phyloP scores from a whole-genome alignment of 495 filamentous ascomycete species.

The Alectoria sarmentosa region DNA sequence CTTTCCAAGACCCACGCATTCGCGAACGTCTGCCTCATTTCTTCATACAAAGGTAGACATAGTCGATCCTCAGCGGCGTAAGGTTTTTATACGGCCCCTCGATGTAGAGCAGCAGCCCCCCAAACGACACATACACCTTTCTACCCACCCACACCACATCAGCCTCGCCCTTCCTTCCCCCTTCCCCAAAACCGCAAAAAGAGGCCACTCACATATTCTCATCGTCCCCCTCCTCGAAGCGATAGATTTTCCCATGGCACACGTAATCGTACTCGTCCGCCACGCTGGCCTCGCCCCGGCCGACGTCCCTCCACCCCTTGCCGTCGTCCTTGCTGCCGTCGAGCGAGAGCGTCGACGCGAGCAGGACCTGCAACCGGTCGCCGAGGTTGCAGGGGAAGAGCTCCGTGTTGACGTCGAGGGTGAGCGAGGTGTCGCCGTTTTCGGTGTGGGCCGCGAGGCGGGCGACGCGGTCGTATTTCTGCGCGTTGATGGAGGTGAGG shows the following conservation, averaged over 20 bases:
- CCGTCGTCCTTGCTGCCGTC: slow-evolving; percentile 69
- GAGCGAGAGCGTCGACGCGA: slow-evolving; percentile 76
- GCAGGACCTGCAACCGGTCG: slow-evolving; percentile 67
- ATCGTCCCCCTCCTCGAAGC: slow-evolving; percentile 82
- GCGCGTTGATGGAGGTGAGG: slow-evolving; percentile 64
- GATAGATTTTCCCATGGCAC: slow-evolving; percentile 95
- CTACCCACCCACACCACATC: slow-evolving; percentile 38
- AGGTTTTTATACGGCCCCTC: slow-evolving; percentile 96
- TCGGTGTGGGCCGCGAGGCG: slow-evolving; percentile 66
- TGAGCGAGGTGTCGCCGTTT: slow-evolving; percentile 64
- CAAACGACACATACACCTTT: slow-evolving; percentile 88
- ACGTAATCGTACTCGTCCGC: slow-evolving; percentile 96
- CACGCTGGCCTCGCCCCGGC: slow-evolving; percentile 64
- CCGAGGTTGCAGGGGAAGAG: slow-evolving; percentile 69
- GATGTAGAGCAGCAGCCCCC: slow-evolving; percentile 79
- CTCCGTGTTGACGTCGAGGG: slow-evolving; percentile 90
- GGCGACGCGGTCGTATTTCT: slow-evolving; percentile 92
- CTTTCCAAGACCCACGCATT: neutral
- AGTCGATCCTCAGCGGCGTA: slow-evolving; percentile 79
- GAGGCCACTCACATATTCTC: slow-evolving; percentile 67
- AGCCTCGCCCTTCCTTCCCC: slow-evolving; percentile 12
- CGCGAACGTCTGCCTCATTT: slow-evolving; percentile 46
- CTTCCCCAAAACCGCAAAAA: neutral
- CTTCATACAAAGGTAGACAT: slow-evolving; percentile 90
- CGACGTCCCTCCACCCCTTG: slow-evolving; percentile 77